phyloP scores from a whole-genome alignment of 2,329 filamentous ascomycete genomes.

The Monilinia fructicola region DNA sequence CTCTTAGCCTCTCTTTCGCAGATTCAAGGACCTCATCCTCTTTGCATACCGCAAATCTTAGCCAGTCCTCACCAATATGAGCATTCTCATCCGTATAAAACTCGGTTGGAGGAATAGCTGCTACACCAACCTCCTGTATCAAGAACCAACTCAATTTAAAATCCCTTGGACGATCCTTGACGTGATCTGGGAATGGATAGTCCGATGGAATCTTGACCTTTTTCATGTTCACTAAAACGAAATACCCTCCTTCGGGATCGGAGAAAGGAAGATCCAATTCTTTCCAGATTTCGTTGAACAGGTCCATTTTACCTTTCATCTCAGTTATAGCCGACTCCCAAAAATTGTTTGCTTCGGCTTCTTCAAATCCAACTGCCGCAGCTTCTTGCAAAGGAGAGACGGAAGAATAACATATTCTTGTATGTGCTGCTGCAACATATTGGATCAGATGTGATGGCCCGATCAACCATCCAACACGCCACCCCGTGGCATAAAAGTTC shows the following conservation, averaged over 20 bases:
- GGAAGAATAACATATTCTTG: conserved; percentile 91
- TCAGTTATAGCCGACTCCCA: conserved; percentile 81
- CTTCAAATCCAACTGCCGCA: conserved; percentile 87
- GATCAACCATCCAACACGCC: conserved; percentile 93
- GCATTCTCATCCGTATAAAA: conserved; percentile 89
- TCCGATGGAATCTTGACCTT: conserved; percentile 80
- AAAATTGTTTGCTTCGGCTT: conserved; percentile 81
- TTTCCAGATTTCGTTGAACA: conserved; percentile 79
- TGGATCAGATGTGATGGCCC: conserved; percentile 86
- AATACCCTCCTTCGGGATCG: conserved; percentile 96
- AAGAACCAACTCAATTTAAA: conserved; percentile 96
- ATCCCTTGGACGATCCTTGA: conserved; percentile 81
- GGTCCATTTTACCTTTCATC: conserved; percentile 86
- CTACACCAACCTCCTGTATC: conserved; percentile 93
- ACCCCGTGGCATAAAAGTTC: conserved; percentile 97
- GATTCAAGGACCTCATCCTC: conserved; percentile 79
- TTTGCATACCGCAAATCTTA: conserved; percentile 96
- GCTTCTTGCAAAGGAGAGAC: conserved; percentile 95
- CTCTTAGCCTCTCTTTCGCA: conserved; percentile 68
- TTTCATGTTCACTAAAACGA: conserved; percentile 89
- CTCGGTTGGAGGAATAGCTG: conserved; percentile 93
- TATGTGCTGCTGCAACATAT: conserved; percentile 89
- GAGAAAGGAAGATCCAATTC: conserved; percentile 63
- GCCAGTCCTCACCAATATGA: conserved; percentile 85
- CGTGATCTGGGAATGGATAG: conserved; percentile 88